A percentile compares a stretch with the other conserved stretches of the same genome.
These are phyloP conservation scores for Fusarium verticillioides DNA, from an alignment of 2,329 filamentous ascomycete species.

Conservation along the genomic window DNA sequence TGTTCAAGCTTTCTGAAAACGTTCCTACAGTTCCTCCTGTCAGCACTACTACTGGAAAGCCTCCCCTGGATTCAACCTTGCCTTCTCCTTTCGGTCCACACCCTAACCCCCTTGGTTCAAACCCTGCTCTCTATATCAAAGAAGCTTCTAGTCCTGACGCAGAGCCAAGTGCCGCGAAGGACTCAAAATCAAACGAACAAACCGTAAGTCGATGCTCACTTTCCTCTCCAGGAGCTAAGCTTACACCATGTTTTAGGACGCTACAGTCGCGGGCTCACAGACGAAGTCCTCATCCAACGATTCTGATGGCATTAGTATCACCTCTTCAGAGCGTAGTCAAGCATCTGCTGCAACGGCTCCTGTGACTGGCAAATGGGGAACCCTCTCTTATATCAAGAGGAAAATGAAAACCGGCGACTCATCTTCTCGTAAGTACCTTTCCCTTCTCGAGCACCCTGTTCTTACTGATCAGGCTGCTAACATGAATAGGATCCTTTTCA, in stretches of 20 bases:
- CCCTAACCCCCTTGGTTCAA: background rate
- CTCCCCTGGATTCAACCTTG: background rate
- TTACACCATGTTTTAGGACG: background rate
- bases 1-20: background rate
- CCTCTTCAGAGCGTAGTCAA: background rate
- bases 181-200: background rate
- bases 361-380: background rate
- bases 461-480: background rate
- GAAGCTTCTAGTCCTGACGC: background rate
- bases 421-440: conserved; percentile 5
- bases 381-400: background rate
- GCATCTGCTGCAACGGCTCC: background rate
- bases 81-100: background rate
- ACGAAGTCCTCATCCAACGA: background rate
- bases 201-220: background rate
- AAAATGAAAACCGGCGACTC: background rate
- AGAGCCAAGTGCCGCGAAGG: background rate
- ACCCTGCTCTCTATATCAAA: background rate
- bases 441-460: fast-evolving
- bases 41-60: background rate
- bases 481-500: conserved; percentile 11
- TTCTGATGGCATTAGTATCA: background rate
- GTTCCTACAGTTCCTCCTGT: background rate
- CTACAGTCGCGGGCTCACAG: background rate
- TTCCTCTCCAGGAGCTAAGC: background rate